Percentiles rank a stretch among this genome's conserved stretches.
Conservation (phyloP, 345 rosid genomes). For the Psidium guajava region DNA sequence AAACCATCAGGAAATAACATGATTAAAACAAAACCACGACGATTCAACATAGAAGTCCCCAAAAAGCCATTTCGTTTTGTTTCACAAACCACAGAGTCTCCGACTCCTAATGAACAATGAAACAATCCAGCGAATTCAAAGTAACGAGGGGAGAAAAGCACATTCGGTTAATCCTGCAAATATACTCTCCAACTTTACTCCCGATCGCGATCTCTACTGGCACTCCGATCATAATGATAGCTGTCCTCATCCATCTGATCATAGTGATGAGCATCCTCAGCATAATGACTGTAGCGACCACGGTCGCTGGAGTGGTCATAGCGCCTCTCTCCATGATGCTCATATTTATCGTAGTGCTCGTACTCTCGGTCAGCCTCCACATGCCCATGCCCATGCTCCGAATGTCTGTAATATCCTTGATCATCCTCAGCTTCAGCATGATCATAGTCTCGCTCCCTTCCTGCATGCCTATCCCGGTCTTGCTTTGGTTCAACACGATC, state of each 20-base stretch:
- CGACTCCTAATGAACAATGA: background rate
- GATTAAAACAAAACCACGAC: background rate
- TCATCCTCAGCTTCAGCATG: constrained; percentile 40
- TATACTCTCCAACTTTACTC: constrained; percentile 14
- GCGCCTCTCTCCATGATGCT: constrained; percentile 42
- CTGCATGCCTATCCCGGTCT: constrained; percentile 34
- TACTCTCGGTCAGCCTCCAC: constrained; percentile 32
- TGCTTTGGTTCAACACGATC: constrained; percentile 52
- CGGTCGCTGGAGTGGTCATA: constrained; percentile 49
- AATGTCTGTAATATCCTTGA: constrained; percentile 40
- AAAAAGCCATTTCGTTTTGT: background rate
- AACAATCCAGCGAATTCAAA: background rate
- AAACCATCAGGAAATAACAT: background rate
- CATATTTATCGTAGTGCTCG: constrained; percentile 47
- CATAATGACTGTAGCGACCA: constrained; percentile 27
- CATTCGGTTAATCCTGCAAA: background rate
- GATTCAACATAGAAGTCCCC: background rate
- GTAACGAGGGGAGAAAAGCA: background rate
- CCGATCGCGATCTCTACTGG: constrained; percentile 23
- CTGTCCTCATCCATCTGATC: constrained; percentile 56
- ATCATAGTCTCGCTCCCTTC: constrained; percentile 42
- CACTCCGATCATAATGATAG: constrained; percentile 38
- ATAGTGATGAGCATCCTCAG: constrained; percentile 12
- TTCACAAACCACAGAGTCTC: background rate
- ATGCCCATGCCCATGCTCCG: constrained; percentile 31